phyloP scores from a whole-genome alignment of 2,329 filamentous ascomycete genomes.

The Aaosphaeria pasadenensis region DNA sequence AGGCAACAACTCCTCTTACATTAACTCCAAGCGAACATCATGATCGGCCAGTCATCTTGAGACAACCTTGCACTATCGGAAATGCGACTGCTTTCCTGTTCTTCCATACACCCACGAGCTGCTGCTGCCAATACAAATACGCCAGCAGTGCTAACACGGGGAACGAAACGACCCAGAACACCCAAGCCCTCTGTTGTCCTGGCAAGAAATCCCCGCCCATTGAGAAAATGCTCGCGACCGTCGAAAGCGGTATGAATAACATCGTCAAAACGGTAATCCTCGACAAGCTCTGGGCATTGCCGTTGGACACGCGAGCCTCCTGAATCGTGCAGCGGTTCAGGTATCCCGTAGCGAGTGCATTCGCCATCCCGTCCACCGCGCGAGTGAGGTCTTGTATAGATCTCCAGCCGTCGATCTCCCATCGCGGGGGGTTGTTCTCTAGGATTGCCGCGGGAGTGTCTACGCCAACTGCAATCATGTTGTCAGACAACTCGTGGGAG shows the following conservation, averaged over 20 bases:
- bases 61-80: no score
- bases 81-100: no score
- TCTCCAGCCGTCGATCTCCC: constrained; percentile 8
- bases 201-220: constrained; percentile 2
- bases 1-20: no score
- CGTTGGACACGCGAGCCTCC: constrained; percentile 2
- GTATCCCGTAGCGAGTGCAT: constrained; percentile 5
- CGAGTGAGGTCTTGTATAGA: constrained; percentile 2
- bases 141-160: neutral
- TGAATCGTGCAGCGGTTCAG: constrained; percentile 7
- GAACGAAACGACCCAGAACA: constrained; percentile 2
- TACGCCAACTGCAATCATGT: constrained; percentile 3
- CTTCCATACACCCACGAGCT: neutral
- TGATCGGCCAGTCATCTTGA: no score
- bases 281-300: constrained; percentile 2
- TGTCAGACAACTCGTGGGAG: constrained; percentile 5
- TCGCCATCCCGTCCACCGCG: neutral
- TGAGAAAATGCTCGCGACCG: constrained; percentile 2
- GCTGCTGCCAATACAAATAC: constrained; percentile 1
- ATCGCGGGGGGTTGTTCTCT: neutral
- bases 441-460: neutral
- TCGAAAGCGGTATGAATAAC: constrained; percentile 3
- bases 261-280: constrained; percentile 2
- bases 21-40: no score
- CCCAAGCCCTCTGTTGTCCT: neutral